phyloP scores from a whole-genome alignment of 441 rosid species.

The Metrosideros polymorpha region DNA sequence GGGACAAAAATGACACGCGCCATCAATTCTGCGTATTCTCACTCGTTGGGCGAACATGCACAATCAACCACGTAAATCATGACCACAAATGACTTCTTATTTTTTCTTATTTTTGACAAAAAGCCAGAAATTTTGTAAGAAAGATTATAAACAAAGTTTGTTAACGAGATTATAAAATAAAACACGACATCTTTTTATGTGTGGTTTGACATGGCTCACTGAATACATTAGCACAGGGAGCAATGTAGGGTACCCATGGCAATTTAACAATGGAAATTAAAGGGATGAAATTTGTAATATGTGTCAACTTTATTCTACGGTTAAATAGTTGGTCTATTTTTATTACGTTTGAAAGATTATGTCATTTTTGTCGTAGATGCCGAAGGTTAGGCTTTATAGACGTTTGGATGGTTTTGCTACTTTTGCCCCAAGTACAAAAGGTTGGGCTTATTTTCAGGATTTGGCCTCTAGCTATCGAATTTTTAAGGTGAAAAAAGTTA shows the following conservation, averaged over 20 bases:
- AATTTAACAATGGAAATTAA: background rate
- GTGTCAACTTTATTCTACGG: fast-evolving
- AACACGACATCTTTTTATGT: background rate
- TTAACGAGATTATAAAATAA: background rate
- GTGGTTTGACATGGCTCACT: background rate
- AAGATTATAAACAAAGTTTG: background rate
- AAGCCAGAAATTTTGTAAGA: background rate
- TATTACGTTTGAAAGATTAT: background rate
- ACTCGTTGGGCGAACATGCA: background rate
- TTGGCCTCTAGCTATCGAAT: background rate
- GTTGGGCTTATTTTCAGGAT: background rate
- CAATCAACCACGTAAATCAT: background rate
- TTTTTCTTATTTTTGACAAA: background rate
- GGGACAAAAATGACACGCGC: background rate
- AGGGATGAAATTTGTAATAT: background rate
- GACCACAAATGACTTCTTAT: background rate
- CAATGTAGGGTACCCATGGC: background rate
- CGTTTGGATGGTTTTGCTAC: background rate
- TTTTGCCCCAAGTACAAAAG: background rate
- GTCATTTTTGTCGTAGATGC: background rate
- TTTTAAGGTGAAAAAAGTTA: background rate
- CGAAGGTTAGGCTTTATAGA: background rate
- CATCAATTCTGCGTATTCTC: background rate
- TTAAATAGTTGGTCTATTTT: background rate
- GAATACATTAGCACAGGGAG: background rate